phyloP scores from a whole-genome alignment of 495 filamentous ascomycete genomes.

The Amphirosellinia nigrospora region DNA sequence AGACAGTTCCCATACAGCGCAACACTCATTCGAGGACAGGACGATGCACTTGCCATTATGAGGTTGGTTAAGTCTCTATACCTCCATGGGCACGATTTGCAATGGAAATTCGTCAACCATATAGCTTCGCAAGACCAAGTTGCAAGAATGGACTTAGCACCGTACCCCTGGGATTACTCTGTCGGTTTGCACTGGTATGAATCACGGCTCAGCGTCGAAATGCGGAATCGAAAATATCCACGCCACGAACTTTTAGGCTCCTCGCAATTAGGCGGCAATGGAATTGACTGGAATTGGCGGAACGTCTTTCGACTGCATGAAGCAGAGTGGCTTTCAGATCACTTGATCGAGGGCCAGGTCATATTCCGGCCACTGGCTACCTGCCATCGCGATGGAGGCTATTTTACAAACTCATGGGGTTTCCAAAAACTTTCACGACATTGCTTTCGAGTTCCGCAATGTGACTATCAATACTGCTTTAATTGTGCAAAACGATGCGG shows the following conservation, averaged over 20 bases:
- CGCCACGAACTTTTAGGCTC: constrained; percentile 35
- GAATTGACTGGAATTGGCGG: constrained; percentile 31
- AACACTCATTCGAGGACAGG: not conserved
- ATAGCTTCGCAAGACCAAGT: too few species aligned
- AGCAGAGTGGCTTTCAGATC: constrained; percentile 57
- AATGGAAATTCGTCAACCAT: constrained; percentile 20
- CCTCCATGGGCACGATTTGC: constrained; percentile 36
- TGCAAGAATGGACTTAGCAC: constrained; percentile 46
- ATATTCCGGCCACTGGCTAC: constrained; percentile 64
- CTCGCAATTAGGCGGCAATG: constrained; percentile 22
- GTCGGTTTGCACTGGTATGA: constrained; percentile 44
- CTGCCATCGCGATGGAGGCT: constrained; percentile 58
- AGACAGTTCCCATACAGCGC: not conserved
- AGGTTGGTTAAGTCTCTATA: constrained; percentile 32
- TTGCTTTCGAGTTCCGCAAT: not conserved
- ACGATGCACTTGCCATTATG: not conserved
- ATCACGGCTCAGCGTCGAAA: constrained; percentile 39
- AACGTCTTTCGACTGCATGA: constrained; percentile 30
- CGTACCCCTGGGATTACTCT: constrained; percentile 53
- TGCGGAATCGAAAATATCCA: constrained; percentile 36
- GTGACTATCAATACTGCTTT: not conserved
- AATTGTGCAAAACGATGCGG: too few species aligned
- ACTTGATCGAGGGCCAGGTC: constrained; percentile 38
- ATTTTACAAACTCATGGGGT: constrained; percentile 31
- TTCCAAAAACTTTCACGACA: too few species aligned